Evolutionary conservation across 176 grass and related monocot genomes (phyloP).

Genomic region (Carex littledalei): DNA sequence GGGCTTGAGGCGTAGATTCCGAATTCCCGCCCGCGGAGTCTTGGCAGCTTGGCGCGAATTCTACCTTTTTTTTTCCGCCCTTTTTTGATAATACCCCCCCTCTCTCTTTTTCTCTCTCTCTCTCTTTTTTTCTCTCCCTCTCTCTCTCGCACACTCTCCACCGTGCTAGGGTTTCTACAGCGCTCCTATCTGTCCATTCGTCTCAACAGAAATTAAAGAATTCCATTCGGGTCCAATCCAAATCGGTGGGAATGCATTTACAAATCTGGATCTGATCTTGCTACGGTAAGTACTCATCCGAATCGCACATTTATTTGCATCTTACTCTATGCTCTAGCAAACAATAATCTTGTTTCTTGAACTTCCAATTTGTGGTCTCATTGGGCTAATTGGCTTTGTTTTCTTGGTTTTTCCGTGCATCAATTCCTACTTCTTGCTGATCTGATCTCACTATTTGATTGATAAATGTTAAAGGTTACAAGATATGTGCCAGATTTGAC

Average conservation of each 20-base stretch:
- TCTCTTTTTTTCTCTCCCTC: background rate
- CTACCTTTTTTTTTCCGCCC: background rate
- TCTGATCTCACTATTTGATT: background rate
- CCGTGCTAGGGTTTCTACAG: background rate
- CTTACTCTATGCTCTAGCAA: background rate
- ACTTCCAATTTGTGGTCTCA: background rate
- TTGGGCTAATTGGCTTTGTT: background rate
- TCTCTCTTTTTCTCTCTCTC: background rate
- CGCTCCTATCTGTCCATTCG: background rate
- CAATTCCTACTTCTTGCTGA: background rate
- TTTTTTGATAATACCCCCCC: background rate
- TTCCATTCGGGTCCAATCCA: background rate
- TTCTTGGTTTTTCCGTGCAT: background rate
- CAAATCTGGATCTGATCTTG: background rate
- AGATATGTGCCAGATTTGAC: background rate
- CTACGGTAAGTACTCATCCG: background rate
- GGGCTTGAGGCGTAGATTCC: background rate
- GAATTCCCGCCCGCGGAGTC: background rate
- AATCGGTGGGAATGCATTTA: background rate
- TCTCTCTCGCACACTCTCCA: background rate
- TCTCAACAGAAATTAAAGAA: background rate
- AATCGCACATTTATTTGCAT: background rate
- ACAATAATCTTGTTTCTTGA: background rate
- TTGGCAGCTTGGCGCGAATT: slow-evolving; percentile 2
- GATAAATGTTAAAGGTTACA: background rate